Percentiles rank a stretch among this genome's conserved stretches.
These are phyloP conservation scores for Lasiodiplodia citricola DNA, from an alignment of 2,329 filamentous ascomycete genomes.

Conservation along the genomic window DNA sequence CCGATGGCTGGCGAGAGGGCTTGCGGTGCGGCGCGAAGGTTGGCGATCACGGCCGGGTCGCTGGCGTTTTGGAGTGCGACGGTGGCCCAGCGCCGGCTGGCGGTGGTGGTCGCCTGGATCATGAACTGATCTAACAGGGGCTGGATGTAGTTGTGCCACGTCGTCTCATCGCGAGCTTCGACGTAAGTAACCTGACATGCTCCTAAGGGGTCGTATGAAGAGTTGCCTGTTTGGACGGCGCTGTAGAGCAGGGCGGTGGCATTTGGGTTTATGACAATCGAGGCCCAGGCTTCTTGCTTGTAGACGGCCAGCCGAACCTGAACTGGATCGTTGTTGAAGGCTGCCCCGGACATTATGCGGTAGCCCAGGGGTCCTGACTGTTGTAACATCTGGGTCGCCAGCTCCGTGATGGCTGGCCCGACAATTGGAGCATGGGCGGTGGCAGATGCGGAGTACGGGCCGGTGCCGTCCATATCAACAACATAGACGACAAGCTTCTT, in stretches of 20 bases:
- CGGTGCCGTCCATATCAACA: conserved; percentile 67
- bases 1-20: conserved; percentile 62
- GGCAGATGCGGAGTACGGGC: conserved; percentile 52
- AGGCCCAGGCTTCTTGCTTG: conserved; percentile 64
- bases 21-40: conserved; percentile 57
- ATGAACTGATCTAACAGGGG: conserved; percentile 58
- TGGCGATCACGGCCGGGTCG: conserved; percentile 45
- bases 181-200: conserved; percentile 63
- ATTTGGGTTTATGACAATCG: conserved; percentile 67
- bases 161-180: conserved; percentile 62
- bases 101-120: conserved; percentile 52
- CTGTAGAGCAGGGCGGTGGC: conserved; percentile 63
- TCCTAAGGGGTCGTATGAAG: conserved; percentile 64
- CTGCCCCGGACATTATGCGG: conserved; percentile 52
- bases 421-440: conserved; percentile 54
- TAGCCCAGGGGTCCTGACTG: conserved; percentile 56
- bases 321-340: conserved; percentile 62
- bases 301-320: conserved; percentile 65
- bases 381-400: conserved; percentile 51
- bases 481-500: conserved; percentile 60
- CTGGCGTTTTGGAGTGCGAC: conserved; percentile 50
- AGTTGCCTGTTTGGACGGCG: conserved; percentile 61
- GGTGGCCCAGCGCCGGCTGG: conserved; percentile 54
- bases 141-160: conserved; percentile 59
- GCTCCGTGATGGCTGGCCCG: conserved; percentile 59